Percentiles rank a stretch among this genome's conserved stretches.
phyloP scores from a whole-genome alignment of 176 grass and related monocot genomes.

The Carex scoparia region DNA sequence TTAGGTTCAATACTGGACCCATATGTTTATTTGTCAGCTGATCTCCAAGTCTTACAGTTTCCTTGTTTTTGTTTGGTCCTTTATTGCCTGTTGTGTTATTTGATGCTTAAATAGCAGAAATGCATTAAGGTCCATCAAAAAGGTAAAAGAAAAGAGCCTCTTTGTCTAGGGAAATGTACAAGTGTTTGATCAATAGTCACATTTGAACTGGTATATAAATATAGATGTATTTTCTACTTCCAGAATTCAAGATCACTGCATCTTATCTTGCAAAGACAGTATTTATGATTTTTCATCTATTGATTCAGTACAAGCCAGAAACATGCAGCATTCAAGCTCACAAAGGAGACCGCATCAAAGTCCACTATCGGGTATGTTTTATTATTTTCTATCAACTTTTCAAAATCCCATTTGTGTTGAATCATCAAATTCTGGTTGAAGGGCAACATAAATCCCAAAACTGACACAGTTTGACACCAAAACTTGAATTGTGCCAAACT shows the following conservation, averaged over 20 bases:
- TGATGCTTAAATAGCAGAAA: neutral
- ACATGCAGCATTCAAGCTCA: constrained; percentile 90
- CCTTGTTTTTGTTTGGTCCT: neutral
- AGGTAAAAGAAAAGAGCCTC: neutral
- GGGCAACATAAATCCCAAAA: neutral
- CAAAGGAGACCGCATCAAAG: constrained; percentile 95
- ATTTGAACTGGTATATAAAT: neutral
- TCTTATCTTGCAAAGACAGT: neutral
- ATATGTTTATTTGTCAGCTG: neutral
- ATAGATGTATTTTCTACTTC: neutral
- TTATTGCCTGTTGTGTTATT: neutral
- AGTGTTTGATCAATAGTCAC: neutral
- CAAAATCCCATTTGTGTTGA: neutral
- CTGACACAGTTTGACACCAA: neutral
- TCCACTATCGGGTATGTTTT: constrained; percentile 89
- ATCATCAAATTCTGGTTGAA: neutral
- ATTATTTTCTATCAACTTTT: neutral
- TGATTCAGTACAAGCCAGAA: constrained; percentile 75
- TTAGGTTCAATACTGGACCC: neutral
- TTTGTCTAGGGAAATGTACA: neutral
- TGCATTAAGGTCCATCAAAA: neutral
- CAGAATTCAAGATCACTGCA: neutral
- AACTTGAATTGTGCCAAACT: neutral
- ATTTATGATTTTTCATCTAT: neutral
- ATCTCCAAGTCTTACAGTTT: neutral